Conservation (phyloP, 2,329 filamentous ascomycete genomes). For the Pseudogymnoascus sp. region DNA sequence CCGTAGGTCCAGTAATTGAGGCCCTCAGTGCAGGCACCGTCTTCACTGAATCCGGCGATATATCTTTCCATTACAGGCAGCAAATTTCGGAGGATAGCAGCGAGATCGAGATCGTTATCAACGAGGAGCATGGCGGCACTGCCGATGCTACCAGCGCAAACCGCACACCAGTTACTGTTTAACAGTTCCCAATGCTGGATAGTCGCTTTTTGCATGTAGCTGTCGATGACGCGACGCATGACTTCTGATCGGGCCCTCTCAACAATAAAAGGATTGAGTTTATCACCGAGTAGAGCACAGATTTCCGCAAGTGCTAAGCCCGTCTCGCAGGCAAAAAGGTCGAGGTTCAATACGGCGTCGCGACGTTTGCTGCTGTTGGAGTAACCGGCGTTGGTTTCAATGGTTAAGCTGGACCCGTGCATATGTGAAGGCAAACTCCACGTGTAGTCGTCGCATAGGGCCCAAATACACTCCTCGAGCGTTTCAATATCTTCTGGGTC, state of each 20-base stretch:
- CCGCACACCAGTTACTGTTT: constrained; percentile 1
- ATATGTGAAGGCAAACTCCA: neutral
- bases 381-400: neutral
- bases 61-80: neutral
- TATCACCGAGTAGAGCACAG: neutral
- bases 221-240: neutral
- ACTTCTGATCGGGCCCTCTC: neutral
- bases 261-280: neutral
- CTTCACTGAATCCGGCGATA: neutral
- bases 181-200: neutral
- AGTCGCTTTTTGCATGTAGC: neutral
- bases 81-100: neutral
- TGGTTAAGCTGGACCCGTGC: neutral
- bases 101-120: neutral
- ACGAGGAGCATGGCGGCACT: neutral
- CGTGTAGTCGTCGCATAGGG: constrained; percentile 1
- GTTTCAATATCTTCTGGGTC: neutral
- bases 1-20: neutral
- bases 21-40: neutral
- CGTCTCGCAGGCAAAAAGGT: neutral
- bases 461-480: constrained; percentile 1
- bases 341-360: neutral
- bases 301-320: neutral
- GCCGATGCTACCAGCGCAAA: neutral
- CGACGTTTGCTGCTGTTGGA: neutral